Conservation (phyloP, 2,329 filamentous ascomycete genomes). For the Aspergillus transmontanensis region DNA sequence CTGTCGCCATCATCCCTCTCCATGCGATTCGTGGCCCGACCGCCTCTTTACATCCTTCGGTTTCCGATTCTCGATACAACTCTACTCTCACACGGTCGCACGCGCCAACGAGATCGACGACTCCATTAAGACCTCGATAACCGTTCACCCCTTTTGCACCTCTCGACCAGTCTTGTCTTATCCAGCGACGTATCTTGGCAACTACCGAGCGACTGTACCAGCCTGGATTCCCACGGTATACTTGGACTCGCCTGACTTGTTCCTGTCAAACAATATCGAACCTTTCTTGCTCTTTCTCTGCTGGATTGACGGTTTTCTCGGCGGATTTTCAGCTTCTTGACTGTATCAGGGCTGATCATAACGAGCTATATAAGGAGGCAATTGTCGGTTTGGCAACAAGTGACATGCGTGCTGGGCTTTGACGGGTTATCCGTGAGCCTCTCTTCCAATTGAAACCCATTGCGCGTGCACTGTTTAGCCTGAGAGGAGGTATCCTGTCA, state of each 20-base stretch:
- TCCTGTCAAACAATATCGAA: not conserved
- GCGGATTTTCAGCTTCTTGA: not conserved
- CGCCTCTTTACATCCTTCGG: slow-evolving; percentile 21
- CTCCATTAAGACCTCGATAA: slow-evolving; percentile 11
- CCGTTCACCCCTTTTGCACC: slow-evolving; percentile 1
- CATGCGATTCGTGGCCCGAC: slow-evolving; percentile 28
- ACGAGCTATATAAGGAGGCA: slow-evolving; percentile 3
- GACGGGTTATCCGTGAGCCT: slow-evolving; percentile 20
- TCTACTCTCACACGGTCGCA: slow-evolving; percentile 28
- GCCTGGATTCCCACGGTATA: not conserved
- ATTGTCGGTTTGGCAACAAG: slow-evolving; percentile 9
- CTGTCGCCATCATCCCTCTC: slow-evolving; percentile 14
- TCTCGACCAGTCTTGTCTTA: not conserved
- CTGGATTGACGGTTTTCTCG: not conserved
- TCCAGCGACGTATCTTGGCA: not conserved
- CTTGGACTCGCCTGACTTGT: not conserved
- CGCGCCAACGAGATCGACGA: slow-evolving; percentile 24
- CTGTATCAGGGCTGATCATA: not conserved
- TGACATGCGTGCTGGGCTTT: slow-evolving; percentile 28
- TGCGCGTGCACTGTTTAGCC: slow-evolving; percentile 31
- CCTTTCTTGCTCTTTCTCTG: not conserved
- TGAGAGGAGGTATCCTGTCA: slow-evolving; percentile 52
- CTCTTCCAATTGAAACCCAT: slow-evolving; percentile 21
- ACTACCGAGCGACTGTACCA: not conserved
- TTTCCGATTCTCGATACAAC: slow-evolving; percentile 23